Percentiles rank a stretch among this genome's conserved stretches.
Conservation (phyloP, 371 early-diverging fungal species). For the Enterospora canceri region DNA sequence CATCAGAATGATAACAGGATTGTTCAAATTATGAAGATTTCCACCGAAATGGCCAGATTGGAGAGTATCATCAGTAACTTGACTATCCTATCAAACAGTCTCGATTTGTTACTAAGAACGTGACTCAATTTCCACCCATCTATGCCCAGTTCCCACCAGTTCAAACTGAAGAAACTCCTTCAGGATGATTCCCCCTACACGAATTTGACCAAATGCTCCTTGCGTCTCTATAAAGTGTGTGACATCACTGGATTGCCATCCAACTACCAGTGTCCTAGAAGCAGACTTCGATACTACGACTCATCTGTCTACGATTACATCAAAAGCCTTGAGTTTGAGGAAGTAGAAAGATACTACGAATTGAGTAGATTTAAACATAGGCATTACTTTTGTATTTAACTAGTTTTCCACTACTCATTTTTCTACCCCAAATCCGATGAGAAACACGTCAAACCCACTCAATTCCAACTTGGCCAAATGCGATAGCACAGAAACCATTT, state of each 20-base stretch:
- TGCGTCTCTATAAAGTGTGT: slow-evolving; percentile 34
- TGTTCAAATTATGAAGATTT: too few relatives aligned
- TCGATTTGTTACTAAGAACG: too few relatives aligned
- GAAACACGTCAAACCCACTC: too few relatives aligned
- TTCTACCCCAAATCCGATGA: too few relatives aligned
- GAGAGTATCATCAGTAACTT: too few relatives aligned
- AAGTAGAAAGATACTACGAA: slow-evolving; percentile 12
- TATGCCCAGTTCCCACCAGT: background rate
- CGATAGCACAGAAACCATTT: slow-evolving; percentile 59
- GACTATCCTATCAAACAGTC: too few relatives aligned
- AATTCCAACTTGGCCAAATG: too few relatives aligned
- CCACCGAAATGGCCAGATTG: too few relatives aligned
- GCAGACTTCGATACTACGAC: slow-evolving; percentile 47
- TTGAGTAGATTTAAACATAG: background rate
- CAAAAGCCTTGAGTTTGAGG: slow-evolving; percentile 18
- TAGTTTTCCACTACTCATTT: too few relatives aligned
- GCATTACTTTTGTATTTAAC: background rate
- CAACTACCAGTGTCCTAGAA: slow-evolving; percentile 49
- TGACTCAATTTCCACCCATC: too few relatives aligned
- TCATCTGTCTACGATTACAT: slow-evolving; percentile 48
- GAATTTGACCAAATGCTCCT: background rate
- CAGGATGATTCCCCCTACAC: background rate
- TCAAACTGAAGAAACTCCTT: background rate
- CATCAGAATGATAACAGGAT: too few relatives aligned
- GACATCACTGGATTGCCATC: slow-evolving; percentile 55